A percentile compares a stretch with the other conserved stretches of the same genome.
Conservation (phyloP, 108 stramenopile species). For the Mediolabrus comicus region DNA sequence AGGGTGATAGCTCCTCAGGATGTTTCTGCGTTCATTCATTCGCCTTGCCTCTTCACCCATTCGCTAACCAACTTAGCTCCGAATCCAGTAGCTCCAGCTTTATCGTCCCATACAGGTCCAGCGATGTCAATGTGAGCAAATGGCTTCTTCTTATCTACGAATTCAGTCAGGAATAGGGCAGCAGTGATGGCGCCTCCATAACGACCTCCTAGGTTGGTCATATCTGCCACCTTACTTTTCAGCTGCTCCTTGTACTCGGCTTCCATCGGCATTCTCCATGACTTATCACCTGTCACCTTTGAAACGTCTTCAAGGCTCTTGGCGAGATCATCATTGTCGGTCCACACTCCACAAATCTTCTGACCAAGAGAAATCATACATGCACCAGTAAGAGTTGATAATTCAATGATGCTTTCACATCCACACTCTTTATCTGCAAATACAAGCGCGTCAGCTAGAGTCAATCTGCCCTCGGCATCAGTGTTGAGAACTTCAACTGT, state of each 20-base stretch:
- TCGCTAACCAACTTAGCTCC: conserved; percentile 89
- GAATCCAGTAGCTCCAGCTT: conserved; percentile 89
- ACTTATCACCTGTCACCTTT: conserved; percentile 86
- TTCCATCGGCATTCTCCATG: conserved; percentile 90
- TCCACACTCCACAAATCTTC: conserved; percentile 83
- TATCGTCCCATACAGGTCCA: conserved; percentile 93
- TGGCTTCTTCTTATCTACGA: conserved; percentile 87
- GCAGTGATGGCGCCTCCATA: conserved; percentile 93
- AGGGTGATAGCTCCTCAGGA: not conserved
- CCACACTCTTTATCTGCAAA: conserved; percentile 93
- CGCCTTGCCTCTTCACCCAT: conserved; percentile 81
- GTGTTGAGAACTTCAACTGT: conserved; percentile 97
- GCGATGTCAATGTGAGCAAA: conserved; percentile 90
- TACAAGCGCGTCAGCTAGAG: conserved; percentile 96
- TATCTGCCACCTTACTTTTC: conserved; percentile 87
- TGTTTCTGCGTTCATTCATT: conserved; percentile 6
- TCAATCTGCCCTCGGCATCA: conserved; percentile 97
- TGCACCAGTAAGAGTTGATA: conserved; percentile 93
- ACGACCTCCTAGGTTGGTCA: conserved; percentile 72
- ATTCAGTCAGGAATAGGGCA: conserved; percentile 87
- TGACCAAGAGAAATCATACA: conserved; percentile 83
- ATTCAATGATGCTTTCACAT: conserved; percentile 90
- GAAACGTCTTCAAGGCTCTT: conserved; percentile 75
- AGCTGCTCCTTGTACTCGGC: conserved; percentile 78
- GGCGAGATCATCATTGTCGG: conserved; percentile 85